Evolutionary conservation across 306 rosid genomes (phyloP).

Genomic region (Malus fusca): DNA sequence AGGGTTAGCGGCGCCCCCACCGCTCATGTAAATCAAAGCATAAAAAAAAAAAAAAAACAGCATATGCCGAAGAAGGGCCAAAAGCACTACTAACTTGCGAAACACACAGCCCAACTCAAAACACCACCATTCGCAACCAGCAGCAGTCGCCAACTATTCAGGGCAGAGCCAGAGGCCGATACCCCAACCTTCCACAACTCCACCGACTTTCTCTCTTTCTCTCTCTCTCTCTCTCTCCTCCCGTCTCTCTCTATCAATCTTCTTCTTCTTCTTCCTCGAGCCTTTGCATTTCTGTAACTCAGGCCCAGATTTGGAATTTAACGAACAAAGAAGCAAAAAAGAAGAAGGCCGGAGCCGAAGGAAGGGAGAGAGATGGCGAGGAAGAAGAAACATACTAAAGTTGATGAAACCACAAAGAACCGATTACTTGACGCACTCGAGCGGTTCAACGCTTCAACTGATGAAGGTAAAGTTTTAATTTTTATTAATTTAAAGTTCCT

Average conservation of each 20-base stretch:
- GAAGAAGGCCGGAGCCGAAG: not conserved
- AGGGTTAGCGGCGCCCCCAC: not conserved
- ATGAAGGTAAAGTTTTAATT: constrained; percentile 33
- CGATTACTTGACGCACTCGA: constrained; percentile 22
- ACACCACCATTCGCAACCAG: not conserved
- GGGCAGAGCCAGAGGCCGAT: not conserved
- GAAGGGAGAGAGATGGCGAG: constrained; percentile 6
- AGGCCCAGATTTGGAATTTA: not conserved
- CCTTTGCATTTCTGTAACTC: not conserved
- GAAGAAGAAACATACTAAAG: constrained; percentile 19
- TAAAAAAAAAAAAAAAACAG: not conserved
- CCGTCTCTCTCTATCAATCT: not conserved
- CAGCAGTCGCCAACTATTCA: not conserved
- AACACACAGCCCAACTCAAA: not conserved
- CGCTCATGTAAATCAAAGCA: not conserved
- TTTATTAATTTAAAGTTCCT: not conserved
- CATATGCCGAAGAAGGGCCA: not conserved
- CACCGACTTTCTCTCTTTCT: not conserved
- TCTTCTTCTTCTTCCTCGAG: not conserved
- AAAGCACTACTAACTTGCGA: not conserved
- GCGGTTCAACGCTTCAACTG: constrained; percentile 33
- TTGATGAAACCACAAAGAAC: constrained; percentile 24
- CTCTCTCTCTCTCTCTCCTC: too few relatives aligned
- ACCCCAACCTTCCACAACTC: not conserved
- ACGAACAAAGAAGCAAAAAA: not conserved